Evolutionary conservation across 1,284 basidiomycete genomes (phyloP).

Genomic region (Phaffia rhodozyma): DNA sequence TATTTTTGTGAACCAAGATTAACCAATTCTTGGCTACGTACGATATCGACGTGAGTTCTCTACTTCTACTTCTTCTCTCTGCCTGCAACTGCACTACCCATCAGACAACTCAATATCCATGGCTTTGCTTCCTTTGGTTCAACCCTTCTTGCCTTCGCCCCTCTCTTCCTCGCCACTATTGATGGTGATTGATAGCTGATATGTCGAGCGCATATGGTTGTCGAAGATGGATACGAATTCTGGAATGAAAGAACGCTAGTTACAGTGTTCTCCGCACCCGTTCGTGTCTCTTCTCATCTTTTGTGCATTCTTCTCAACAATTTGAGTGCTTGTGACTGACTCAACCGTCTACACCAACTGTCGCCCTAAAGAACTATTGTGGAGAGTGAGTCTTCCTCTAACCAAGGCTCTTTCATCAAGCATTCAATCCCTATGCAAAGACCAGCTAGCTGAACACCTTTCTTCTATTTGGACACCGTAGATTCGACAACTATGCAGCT

Average conservation of each 20-base stretch:
- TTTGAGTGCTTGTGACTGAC: not conserved
- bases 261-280: constrained; percentile 92
- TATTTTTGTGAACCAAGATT: constrained; percentile 51
- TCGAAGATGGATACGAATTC: constrained; percentile 98
- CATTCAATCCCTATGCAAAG: constrained; percentile 19
- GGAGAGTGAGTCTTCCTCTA: constrained; percentile 57
- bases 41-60: constrained; percentile 66
- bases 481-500: constrained; percentile 93
- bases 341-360: constrained; percentile 14
- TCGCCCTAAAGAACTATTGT: constrained; percentile 64
- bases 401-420: not conserved
- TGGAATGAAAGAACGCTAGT: constrained; percentile 98
- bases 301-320: not conserved
- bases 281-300: not conserved
- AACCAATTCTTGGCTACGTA: constrained; percentile 19
- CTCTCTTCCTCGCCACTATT: too few relatives aligned
- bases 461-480: not conserved
- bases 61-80: too few relatives aligned
- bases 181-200: constrained; percentile 44
- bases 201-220: constrained; percentile 99
- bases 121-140: too few relatives aligned
- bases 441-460: not conserved
- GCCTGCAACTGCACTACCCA: too few relatives aligned
- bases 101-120: too few relatives aligned
- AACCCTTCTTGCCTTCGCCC: too few relatives aligned